Evolutionary conservation across 2,329 filamentous ascomycete genomes (phyloP), one percentile per base, ranked within the genome.

Genomic region (Ophiostoma fasciatum): DNA sequence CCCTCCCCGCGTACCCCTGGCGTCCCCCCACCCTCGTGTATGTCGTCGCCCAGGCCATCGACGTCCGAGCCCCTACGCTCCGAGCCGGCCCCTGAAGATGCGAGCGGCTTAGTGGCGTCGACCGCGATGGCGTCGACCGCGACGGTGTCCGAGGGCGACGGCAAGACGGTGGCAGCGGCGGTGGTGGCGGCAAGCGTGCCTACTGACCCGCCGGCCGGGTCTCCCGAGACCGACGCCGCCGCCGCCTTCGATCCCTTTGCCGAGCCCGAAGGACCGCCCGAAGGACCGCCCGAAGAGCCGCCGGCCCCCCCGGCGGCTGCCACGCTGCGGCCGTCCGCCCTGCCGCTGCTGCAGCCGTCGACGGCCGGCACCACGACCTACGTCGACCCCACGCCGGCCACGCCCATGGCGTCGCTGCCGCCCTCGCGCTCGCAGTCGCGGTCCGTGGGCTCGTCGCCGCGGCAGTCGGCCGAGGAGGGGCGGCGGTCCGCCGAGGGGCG

Each of bases 311-410:
- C 64, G 32, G 66, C 66, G 5, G 57, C 64, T 30, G 55, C 64
- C 8, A 69, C 63, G 3, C 49, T 71, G 32, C 66, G 62, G 43
- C 66, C 68, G 3, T 17, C 56, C 14, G 48, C 54, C 39, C 46
- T 54, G 7, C 61, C 64, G 40, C 62, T 61, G 42, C 58, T 70
- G 42, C 58, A 70, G 61, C 67, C 18, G 62, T 67, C 40, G 62
- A 67, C 71, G 40, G 55, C 72, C 42, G 68, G 73, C 45, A 56
- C 64, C 10, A 46, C 45, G 13, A 48, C 56, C 5, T 74, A 74
- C 45, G 54, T 74, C 43, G 71, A 75, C 46, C 69, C 71, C 17
- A 72, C 71, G 7, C 69, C 70, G 19, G 60, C 66, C 4, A 74
- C 71, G 1, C 71, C 71, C 11, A 56, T 59, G 35, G 23, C 39